Evolutionary conservation across 2,329 filamentous ascomycete species (phyloP), one percentile per base, ranked within the genome.

Genomic region (Colletotrichum aenigma): DNA sequence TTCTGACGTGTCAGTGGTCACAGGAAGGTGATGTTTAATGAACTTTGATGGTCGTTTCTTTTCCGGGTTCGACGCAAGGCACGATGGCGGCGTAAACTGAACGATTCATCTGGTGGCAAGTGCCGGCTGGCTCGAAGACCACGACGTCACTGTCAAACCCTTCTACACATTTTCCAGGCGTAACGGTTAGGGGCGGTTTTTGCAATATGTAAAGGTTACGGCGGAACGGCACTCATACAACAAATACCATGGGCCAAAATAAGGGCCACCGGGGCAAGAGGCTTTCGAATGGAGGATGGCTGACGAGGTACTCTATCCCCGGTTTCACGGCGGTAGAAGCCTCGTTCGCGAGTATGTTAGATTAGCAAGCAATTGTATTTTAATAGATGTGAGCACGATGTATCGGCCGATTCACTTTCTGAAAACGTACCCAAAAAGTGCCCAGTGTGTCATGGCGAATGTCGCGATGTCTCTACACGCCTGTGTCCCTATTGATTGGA

Each of bases 351-450:
- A 77, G 61, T 71, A 75, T 77, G 71, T 74, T 71, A 77, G 66
- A 78, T 61, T 72, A 77, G 76, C 72, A 77, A 71, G 70, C 73
- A 68, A 75, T 82, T 86, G 84, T 86, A 85, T 82, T 85, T 79
- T 86, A 86, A 85, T 86, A 86, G 84, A 86, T 79, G 81, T 80
- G 81, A 82, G 82, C 79, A 80, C 30, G 61, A 77, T 26, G 70
- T 34, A 69, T 52, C 43, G 43, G 43, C 43, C 43, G n/a, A 52
- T 52, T 52, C 43, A 52, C n/a, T 52, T 21, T 52, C 55, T 74
- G 62, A 32, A 21, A 38, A 26, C 12, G 24, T 12, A 26, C 7
- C 28, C 7, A 16, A 38, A 12, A 6, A 24, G 9, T 30, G 60
- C 34, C 38, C 12, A 65, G 52, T 38, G 36, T 18, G 36, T 58